Base-by-base conservation (phyloP, 176 grass and related monocot species). In the Juncus inflexus region DNA sequence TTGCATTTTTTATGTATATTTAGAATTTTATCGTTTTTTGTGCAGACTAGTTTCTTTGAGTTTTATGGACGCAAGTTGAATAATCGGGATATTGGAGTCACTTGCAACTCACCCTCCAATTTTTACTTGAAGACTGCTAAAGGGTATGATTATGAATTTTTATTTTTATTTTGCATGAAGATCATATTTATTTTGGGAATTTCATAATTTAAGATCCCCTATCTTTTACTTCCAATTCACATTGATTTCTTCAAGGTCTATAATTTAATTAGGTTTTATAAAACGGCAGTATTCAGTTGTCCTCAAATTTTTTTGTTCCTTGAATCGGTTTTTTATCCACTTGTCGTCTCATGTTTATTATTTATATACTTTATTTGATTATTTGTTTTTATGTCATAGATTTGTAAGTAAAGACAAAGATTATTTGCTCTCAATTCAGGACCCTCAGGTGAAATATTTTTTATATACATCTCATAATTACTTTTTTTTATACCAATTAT, bases 31-130 rank as follows among this genome's bases (percentile, higher is more conserved):
- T 41, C 37, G 42, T 65, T 60, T 51, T 74, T 54, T 9, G 40
- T 83, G 65, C 78, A 99, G 95, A 74, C 90, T 35, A 84, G 63
- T 14, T 99, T 99, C 80, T 99, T 99, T 83, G 86, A 99, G 49
- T 90, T 99, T 70, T 99, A 82, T 67, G 95, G 95, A 3, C 83
- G 95, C 60, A 99, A 87, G 79, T 63, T 99, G 53, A 99, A 99
- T 73, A 79, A 82, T 85, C 76, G 47, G 50, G 80, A 99, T 53
- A 61, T 99, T 4, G 95, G 95, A 16, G 78, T 99, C 73, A 90
- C 95, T 16, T 99, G 95, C 85, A 94, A 90, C 58, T 80, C 95
- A 19, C 50, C 66, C 58, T 84, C 51, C 14, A 80, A 60, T 6
- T 86, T 99, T 68, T 99, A 92, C 78, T 69, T 81, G 28, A 99